Percentiles rank a stretch among this genome's conserved stretches.
Conservation (phyloP, 805 yeast genomes). For the Saccharomyces paradoxus region DNA sequence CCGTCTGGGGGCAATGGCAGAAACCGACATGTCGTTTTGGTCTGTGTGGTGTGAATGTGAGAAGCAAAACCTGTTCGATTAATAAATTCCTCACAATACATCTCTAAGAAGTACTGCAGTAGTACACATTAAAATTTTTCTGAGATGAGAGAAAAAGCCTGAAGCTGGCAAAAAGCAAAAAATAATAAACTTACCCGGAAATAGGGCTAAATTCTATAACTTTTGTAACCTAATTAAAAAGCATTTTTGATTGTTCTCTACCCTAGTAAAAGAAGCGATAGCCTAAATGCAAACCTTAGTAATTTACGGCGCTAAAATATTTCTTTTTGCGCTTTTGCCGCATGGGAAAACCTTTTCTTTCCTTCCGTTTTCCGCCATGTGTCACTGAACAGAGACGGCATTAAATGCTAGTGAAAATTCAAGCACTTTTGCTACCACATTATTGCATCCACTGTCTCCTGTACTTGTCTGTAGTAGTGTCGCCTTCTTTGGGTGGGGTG, state of each 20-base stretch:
- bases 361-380: background rate
- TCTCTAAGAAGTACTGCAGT: background rate
- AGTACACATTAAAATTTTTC: background rate
- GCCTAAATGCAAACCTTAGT: too few relatives aligned
- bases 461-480: background rate
- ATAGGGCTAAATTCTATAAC: too few relatives aligned
- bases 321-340: background rate
- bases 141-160: background rate
- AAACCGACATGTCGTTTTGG: conserved; percentile 8
- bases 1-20: conserved; percentile 21
- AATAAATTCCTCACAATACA: background rate
- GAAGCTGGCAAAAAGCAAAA: background rate
- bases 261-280: too few relatives aligned
- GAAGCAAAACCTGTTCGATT: background rate
- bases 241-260: too few relatives aligned
- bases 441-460: background rate
- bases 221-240: too few relatives aligned
- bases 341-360: background rate
- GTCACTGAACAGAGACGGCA: background rate
- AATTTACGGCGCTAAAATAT: background rate
- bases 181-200: background rate
- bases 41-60: background rate
- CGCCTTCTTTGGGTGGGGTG: background rate
- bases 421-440: background rate
- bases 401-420: background rate